These are phyloP conservation scores for Amorphotheca resinae DNA, from an alignment of 495 filamentous ascomycete species.

Conservation along the genomic window DNA sequence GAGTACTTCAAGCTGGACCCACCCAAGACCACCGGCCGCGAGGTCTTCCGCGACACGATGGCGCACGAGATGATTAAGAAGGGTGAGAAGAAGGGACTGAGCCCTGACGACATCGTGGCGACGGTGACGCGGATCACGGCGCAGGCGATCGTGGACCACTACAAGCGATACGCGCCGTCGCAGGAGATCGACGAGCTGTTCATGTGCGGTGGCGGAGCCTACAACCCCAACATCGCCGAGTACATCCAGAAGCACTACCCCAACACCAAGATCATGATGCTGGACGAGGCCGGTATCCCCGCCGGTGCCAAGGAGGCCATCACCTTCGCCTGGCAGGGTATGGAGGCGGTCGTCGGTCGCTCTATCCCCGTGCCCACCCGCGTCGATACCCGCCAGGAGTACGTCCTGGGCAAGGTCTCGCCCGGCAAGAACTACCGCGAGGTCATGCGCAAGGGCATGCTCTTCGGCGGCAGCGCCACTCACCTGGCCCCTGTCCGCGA, in stretches of 20 bases:
- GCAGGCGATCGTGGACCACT: conserved; percentile 43
- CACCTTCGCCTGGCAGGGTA: conserved; percentile 44
- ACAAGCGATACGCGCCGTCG: conserved; percentile 35
- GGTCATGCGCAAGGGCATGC: conserved; percentile 36
- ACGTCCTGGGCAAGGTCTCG: conserved; percentile 39
- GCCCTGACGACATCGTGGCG: conserved; percentile 38
- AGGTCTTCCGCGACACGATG: conserved; percentile 42
- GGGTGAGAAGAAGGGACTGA: conserved; percentile 30
- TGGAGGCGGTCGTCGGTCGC: conserved; percentile 40
- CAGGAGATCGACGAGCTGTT: conserved; percentile 39
- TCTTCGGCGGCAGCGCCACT: conserved; percentile 33
- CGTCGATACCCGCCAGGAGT: conserved; percentile 35
- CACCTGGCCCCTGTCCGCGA: conserved; percentile 36
- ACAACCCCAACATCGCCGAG: conserved; percentile 41
- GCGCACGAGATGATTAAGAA: conserved; percentile 35
- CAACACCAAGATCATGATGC: conserved; percentile 36
- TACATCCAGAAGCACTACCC: conserved; percentile 38
- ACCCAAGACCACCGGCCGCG: conserved; percentile 46
- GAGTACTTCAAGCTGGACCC: conserved; percentile 37
- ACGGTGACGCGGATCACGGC: conserved; percentile 46
- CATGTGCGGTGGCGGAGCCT: conserved; percentile 48
- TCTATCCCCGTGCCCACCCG: conserved; percentile 39
- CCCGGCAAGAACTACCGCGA: conserved; percentile 41
- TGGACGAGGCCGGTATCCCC: conserved; percentile 41
- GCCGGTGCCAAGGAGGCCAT: conserved; percentile 45